Base-by-base conservation (phyloP, 768 basidiomycete genomes). In the Scleroderma citrinum region DNA sequence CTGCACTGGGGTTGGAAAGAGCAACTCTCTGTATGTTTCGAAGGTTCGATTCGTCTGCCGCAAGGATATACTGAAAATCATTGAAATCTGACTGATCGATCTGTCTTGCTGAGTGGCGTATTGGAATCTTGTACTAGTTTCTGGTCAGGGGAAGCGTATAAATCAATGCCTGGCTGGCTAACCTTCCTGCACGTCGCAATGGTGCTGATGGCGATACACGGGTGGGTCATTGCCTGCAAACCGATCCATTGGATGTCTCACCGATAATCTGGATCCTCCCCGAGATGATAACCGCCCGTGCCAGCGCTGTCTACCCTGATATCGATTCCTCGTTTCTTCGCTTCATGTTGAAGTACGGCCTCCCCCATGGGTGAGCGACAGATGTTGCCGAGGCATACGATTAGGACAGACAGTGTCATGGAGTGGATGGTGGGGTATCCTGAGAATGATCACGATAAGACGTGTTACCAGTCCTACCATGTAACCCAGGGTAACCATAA, bases 311-410 rank as follows among this genome's bases (percentile, higher is more conserved):
- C 90, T 26, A 93, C 85, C 12, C 65, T 59, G 52, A 93, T 73
- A 43, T 83, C 76, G 35, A 89, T 59, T 12, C 80, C 81, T 30
- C 87, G 81, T 57, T 82, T 75, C 43, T 72, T 67, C 8, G 86
- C 87, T 49, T 81, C 76, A 47, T 89, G 75, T 51, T 70, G 74
- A 26, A 94, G 74, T 20, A 94, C 87, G 2, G 91, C 92, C 69
- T 93, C 90, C 26, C 91, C 92, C 82, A 95, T 90, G 0, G 92
- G 92, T 20, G 89, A 92, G 30, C 92, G 83, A 62, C 91, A 91
- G 50, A 91, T 90, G 62, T 91, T 91, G 12, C 87, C 87, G 49
- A 90, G 67, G 56, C 89, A 92, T 32, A 91, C 87, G 52, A 90
- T 67, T 43, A 92, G 77, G 26, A 84, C 85, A 46, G 79, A 77